Base-by-base conservation (phyloP, 345 rosid genomes). In the Hibiscus trionum region DNA sequence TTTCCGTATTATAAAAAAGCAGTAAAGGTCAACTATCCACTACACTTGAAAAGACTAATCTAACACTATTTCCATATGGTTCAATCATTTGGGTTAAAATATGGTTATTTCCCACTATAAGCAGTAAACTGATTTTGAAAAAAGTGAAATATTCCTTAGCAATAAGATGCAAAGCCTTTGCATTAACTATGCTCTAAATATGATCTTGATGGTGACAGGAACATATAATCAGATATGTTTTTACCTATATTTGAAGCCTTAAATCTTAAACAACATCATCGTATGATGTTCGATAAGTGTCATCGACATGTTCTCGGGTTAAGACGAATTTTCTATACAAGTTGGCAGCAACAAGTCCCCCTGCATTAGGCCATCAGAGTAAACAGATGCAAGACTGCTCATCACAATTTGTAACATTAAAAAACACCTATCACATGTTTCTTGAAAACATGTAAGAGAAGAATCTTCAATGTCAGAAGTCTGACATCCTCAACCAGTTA, bases 41-140 rank as follows among this genome's bases (percentile, higher is more conserved):
- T 24, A 11, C 31, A 21, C 0, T n/a, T n/a, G 26, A 62, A 35
- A 62, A 6, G 26, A 62, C 24, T 62, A n/a, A 35, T 11, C 69
- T 10, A 65, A 19, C 69, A 11, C 33, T 42, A 12, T 66, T 56
- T 9, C 55, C 31, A 64, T 39, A 4, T 24, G 55, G 35, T 21
- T 44, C 55, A 44, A 66, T 66, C 0, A 66, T 65, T 65, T 42
- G 53, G 21, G 53, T 31, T 65, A 44, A 21, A 65, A 19, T 42
- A 65, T 65, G 69, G 53, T 65, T 65, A 42, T 24, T 66, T 44
- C 17, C 35, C 70, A 66, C 70, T 66, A 21, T 24, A 12, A 44
- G 12, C 55, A 24, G 55, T 24, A 44, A 12, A 0, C 27, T 3
- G 9, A 19, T 3, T 19, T n/a, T 9, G 67, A 1, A n/a, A 9